Base-by-base conservation (phyloP, 2,329 filamentous ascomycete genomes). In the Penicillium sumatraense region DNA sequence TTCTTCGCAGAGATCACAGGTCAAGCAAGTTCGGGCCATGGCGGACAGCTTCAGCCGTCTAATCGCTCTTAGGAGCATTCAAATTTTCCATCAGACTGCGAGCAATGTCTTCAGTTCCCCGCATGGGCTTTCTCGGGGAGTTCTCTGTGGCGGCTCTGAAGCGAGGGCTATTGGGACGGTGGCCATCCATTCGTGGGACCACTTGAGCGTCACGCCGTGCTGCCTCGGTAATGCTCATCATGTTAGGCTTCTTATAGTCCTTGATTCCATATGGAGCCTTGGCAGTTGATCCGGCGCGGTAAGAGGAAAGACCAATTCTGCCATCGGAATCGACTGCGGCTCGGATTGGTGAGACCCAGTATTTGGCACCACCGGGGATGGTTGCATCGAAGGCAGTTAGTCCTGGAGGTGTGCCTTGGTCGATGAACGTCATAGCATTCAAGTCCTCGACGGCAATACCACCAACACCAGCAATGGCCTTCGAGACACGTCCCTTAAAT, bases 321-420 rank as follows among this genome's bases (percentile, higher is more conserved):
- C 80, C 80, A 10, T 74, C 65, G 18, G 78, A 73, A 56, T 80
- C 73, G 29, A 83, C 68, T 41, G 65, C 68, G 20, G 80, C 82
- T 36, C 74, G 76, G 40, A 72, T 68, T 1, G 82, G 79, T 16
- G 77, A 74, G 21, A 83, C 79, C 73, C 75, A 79, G 52, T 83
- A 70, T 62, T 84, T 85, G 53, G 76, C 77, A 51, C 83, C 83
- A 42, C 82, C 82, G 1, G 70, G 68, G 5, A 75, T 68, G 33
- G 78, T 72, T 6, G 74, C 68, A 56, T 81, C 77, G 53, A 81
- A 71, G 61, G 72, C 57, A 50, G 65, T 73, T 36, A 78, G 61
- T 21, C 80, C 79, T 2, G 76, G 69, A 2, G 77, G 74, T 24
- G 74, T 68, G 38, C 70, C 66, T 51, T 69, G 61, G 41, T 72